Base-by-base conservation (phyloP, 345 rosid species). In the Raphanus sativus region DNA sequence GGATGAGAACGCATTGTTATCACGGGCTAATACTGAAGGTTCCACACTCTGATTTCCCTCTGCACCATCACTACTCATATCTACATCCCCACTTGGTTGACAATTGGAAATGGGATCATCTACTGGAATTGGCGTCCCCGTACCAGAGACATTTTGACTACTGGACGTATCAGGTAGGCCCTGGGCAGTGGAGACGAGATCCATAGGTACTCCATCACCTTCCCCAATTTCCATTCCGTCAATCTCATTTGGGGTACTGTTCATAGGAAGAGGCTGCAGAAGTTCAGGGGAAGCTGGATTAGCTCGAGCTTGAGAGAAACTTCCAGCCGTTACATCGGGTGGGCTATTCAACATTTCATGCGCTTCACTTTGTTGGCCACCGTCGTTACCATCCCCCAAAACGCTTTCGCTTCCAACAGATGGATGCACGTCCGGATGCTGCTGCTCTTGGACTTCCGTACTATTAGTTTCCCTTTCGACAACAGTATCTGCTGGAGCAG, bases 161-260 rank as follows among this genome's bases (percentile, higher is more conserved):
- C 78, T 84, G 70, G 85, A 80, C 73, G 71, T 70, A 84, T 77
- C 78, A 78, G 78, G 71, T 76, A 75, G 75, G 71, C 80, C 66
- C 70, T 82, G 85, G 54, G 84, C 50, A 52, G 87, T 77, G 78
- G 91, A 75, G 82, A 77, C 76, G 48, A 81, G 84, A 83, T 70
- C 79, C 70, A 82, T 73, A 26, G 84, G 78, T 65, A 74, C 56
- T 28, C 75, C 84, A 79, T 87, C 84, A 70, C 88, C 86, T 25
- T 89, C 90, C 77, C 83, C 92, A 75, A 88, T 82, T 70, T 92
- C 98, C 97, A 90, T 89, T 81, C 73, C 82, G 45, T 85, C 93
- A 78, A 75, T 85, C 64, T 79, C 87, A 85, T 83, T 83, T 33
- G 87, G 85, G 62, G 90, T 75, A 80, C 78, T 81, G 75, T 81